phyloP scores from a whole-genome alignment of 1,139 yeast species.

The Debaryomyces coudertii region DNA sequence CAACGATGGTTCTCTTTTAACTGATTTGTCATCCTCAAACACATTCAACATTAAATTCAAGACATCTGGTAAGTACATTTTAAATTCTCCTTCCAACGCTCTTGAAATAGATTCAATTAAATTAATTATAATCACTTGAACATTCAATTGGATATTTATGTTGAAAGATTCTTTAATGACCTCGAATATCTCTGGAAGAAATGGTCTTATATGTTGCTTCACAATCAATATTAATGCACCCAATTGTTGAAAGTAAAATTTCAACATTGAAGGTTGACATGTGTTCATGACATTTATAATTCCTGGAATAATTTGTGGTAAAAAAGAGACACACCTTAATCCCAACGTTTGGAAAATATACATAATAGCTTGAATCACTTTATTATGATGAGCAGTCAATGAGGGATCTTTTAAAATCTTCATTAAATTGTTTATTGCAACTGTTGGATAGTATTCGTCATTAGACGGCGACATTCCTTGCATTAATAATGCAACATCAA shows the following conservation, averaged over 20 bases:
- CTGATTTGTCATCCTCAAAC: conserved; percentile 74
- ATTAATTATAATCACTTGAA: conserved; percentile 79
- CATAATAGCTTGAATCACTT: conserved; percentile 89
- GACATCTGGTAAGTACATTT: conserved; percentile 76
- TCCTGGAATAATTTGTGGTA: conserved; percentile 88
- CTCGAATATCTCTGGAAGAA: conserved; percentile 73
- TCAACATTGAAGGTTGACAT: conserved; percentile 81
- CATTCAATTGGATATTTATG: conserved; percentile 51
- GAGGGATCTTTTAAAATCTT: conserved; percentile 84
- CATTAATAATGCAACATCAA: conserved; percentile 88
- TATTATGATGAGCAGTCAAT: conserved; percentile 81
- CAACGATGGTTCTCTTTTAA: conserved; percentile 64
- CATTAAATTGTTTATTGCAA: conserved; percentile 83
- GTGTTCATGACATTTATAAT: conserved; percentile 81
- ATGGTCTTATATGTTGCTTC: conserved; percentile 87
- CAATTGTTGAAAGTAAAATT: conserved; percentile 87
- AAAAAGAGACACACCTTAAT: conserved; percentile 80
- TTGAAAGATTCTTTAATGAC: conserved; percentile 75
- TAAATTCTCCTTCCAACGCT: conserved; percentile 91
- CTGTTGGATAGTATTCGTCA: conserved; percentile 95
- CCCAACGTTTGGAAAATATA: conserved; percentile 89
- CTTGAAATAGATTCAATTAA: conserved; percentile 83
- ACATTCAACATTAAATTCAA: conserved; percentile 76
- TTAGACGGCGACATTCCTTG: conserved; percentile 92
- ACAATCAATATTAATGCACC: conserved; percentile 81